These are phyloP conservation scores for Naganishia randhawae DNA, from an alignment of 768 basidiomycete genomes.

Conservation along the genomic window DNA sequence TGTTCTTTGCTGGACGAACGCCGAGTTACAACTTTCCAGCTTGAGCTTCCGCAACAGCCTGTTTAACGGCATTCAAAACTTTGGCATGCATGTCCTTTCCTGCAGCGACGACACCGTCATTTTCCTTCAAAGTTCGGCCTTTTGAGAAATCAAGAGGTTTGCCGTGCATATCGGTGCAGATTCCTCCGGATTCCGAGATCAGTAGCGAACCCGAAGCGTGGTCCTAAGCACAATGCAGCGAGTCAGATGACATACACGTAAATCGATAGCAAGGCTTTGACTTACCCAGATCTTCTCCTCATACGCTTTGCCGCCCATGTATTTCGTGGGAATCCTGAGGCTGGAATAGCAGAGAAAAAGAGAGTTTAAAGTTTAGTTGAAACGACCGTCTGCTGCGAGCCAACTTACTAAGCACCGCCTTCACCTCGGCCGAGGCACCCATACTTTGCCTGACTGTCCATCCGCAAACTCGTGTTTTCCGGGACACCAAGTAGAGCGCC, in stretches of 20 bases:
- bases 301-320: slow-evolving; percentile 60
- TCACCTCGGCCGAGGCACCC: slow-evolving; percentile 79
- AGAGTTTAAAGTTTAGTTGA: slow-evolving; percentile 53
- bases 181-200: slow-evolving; percentile 81
- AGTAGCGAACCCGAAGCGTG: slow-evolving; percentile 83
- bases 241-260: background rate
- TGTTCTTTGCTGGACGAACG: too few relatives aligned
- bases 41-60: slow-evolving; percentile 54
- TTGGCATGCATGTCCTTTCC: slow-evolving; percentile 65
- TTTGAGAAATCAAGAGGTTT: slow-evolving; percentile 74
- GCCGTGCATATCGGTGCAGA: slow-evolving; percentile 81
- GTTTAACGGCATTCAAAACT: slow-evolving; percentile 71
- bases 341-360: slow-evolving; percentile 27
- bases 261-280: background rate
- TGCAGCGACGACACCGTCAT: slow-evolving; percentile 82
- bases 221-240: slow-evolving; percentile 58
- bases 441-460: slow-evolving; percentile 98
- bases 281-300: slow-evolving; percentile 88
- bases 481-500: slow-evolving; percentile 62
- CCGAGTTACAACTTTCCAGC: slow-evolving; percentile 28
- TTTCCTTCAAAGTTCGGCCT: slow-evolving; percentile 78
- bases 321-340: slow-evolving; percentile 51
- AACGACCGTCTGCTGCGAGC: background rate
- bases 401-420: slow-evolving; percentile 56
- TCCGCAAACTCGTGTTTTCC: slow-evolving; percentile 59